Conservation (phyloP, 129 eudicot genomes). For the Pulicaria dysenterica region DNA sequence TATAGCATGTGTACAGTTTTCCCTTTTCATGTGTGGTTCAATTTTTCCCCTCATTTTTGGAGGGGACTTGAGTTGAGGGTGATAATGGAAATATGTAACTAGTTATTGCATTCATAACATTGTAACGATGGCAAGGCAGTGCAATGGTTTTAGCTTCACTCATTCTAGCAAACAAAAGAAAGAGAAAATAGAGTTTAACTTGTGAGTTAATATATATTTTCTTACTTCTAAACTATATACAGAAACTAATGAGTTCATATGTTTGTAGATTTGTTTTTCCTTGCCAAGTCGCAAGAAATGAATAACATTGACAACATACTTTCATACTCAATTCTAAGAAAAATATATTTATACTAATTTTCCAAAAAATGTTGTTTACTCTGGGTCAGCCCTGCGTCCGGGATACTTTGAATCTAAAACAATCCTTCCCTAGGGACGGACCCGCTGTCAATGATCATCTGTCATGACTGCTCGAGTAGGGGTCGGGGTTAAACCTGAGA, state of each 20-base stretch:
- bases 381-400: no score
- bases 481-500: no score
- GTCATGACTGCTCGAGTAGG: no score
- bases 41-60: conserved; percentile 33
- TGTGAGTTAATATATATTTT: background rate
- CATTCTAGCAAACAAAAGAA: conserved; percentile 23
- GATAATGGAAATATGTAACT: conserved; percentile 26
- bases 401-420: no score
- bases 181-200: conserved; percentile 13
- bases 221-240: background rate
- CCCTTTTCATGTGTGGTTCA: conserved; percentile 23
- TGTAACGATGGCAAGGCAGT: conserved; percentile 8
- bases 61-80: conserved; percentile 17
- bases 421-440: no score
- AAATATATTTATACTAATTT: no score
- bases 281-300: background rate
- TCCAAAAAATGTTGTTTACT: no score
- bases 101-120: conserved; percentile 7
- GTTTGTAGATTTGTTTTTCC: background rate
- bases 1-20: conserved; percentile 42
- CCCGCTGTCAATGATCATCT: no score
- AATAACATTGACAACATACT: background rate
- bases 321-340: no score
- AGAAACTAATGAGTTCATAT: background rate
- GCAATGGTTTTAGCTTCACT: conserved; percentile 28